Conservation (phyloP, 345 rosid species). For the Acer saccharum region DNA sequence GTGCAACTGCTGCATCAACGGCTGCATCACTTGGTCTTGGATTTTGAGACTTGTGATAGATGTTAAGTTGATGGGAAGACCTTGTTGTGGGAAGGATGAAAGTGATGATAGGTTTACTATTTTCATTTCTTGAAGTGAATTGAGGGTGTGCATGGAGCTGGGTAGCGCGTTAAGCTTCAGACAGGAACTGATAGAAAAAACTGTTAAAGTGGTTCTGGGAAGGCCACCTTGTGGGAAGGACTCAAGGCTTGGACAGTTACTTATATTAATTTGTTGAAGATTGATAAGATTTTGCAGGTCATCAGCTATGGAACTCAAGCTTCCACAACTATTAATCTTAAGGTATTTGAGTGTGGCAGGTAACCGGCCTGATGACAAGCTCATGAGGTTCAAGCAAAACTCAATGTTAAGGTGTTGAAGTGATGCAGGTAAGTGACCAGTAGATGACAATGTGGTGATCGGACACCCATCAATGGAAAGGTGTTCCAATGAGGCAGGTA, state of each 20-base stretch:
- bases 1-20: no score
- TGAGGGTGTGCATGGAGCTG: no score
- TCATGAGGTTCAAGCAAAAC: not conserved
- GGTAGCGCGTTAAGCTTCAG: no score
- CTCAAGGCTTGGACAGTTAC: not conserved
- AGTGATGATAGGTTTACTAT: no score
- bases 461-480: not conserved
- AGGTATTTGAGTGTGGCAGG: not conserved
- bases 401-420: not conserved
- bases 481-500: not conserved
- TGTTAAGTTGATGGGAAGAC: no score
- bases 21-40: no score
- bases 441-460: not conserved
- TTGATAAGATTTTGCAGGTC: conserved; percentile 17
- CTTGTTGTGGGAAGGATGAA: no score
- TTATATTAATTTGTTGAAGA: conserved; percentile 6
- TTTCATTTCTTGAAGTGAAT: no score
- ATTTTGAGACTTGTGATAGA: no score
- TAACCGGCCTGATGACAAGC: not conserved
- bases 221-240: not conserved
- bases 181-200: not conserved
- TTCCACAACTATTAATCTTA: not conserved
- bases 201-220: not conserved
- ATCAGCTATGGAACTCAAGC: not conserved
- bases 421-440: not conserved